Base-by-base conservation (phyloP, 371 early-diverging fungal species). In the Saksenaea oblongispora region DNA sequence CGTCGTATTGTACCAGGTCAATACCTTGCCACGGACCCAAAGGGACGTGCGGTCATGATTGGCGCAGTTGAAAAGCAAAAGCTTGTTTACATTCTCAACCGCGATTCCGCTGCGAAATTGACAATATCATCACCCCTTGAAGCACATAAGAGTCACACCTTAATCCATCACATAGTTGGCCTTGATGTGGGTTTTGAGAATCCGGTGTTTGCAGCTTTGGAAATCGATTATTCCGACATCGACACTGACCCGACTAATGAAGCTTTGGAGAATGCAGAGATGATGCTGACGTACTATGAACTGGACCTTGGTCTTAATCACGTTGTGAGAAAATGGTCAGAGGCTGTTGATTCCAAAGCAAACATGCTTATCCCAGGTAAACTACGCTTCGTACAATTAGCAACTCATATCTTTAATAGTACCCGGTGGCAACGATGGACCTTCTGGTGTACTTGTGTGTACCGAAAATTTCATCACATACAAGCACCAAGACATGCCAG, bases 101-200 rank as follows among this genome's bases (percentile, higher is more conserved):
- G 98, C 61, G 97, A 97, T 78, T 80, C 92, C 2, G 87, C 93
- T 0, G 89, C 92, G 3, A 84, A 87, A 36, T 74, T 97, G 53
- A 92, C 94, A 7, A 95, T 99, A 35, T 95, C 95, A 34, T 97
- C 98, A 35, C 99, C 98, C 3, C 75, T 99, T 55, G 98, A 97
- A 77, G 95, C 97, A 5, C 93, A 94, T 79, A 93, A 92, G 66
- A 77, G 91, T 13, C 84, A 91, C 55, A 89, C 91, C 0, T 68
- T 98, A 22, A 85, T 90, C 60, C 89, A 89, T 61, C 83, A 87
- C 65, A 78, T 91, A 44, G 90, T 91, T 34, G 98, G 93, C 17
- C 86, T 98, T 17, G 98, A 99, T 76, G 98, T 99, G 36, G 98
- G 97, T 0, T 99, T 92, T 67, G 98, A 99, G 66, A 99, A 98